Conservation (phyloP, 148 eudicot genomes). For the Camellia sinensis region DNA sequence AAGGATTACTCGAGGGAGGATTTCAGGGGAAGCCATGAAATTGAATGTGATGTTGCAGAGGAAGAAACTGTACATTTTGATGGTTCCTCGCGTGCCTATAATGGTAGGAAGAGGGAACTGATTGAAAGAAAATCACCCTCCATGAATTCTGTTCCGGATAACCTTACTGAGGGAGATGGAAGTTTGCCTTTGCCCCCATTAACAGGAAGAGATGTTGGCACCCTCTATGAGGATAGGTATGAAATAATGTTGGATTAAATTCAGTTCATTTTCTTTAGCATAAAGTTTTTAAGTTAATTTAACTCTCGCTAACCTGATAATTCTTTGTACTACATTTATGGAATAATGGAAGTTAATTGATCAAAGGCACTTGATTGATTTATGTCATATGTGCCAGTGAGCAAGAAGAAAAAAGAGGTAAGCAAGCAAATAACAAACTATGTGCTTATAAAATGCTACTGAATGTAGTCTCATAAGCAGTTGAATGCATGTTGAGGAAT, state of each 20-base stretch:
- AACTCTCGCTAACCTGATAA: not conserved
- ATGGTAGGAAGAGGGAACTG: conserved; percentile 25
- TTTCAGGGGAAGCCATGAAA: conserved; percentile 27
- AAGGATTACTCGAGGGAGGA: conserved; percentile 23
- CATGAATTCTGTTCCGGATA: conserved; percentile 9
- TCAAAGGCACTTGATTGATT: too few species aligned
- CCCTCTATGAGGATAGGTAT: conserved; percentile 33
- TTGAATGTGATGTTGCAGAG: conserved; percentile 21
- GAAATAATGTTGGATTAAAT: not conserved
- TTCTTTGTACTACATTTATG: not conserved
- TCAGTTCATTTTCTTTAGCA: not conserved
- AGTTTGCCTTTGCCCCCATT: conserved; percentile 12
- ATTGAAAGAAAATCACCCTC: conserved; percentile 19
- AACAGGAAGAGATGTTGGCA: conserved; percentile 16
- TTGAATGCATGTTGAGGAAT: not conserved
- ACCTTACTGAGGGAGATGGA: conserved; percentile 20
- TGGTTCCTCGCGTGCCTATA: conserved; percentile 20
- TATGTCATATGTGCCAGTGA: not conserved
- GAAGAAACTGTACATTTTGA: conserved; percentile 26
- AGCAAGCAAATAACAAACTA: not conserved
- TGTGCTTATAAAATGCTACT: not conserved
- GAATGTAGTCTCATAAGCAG: not conserved
- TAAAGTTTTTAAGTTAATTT: not conserved
- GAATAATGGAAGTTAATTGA: not conserved
- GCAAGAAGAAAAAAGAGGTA: not conserved